Conservation (phyloP, 2,329 filamentous ascomycete species). For the Xylogone sp. region DNA sequence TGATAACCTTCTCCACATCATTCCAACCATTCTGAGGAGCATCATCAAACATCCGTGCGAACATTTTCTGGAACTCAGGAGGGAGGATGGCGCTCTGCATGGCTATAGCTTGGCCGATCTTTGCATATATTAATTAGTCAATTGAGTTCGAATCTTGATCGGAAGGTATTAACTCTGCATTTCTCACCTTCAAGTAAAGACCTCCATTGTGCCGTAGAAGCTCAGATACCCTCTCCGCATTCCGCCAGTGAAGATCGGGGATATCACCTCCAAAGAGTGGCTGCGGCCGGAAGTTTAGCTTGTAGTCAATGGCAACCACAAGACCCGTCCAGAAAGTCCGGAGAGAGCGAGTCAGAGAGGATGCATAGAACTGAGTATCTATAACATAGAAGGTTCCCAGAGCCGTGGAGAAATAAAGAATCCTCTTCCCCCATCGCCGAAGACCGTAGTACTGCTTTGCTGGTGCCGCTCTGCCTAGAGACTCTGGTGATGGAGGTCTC, state of each 20-base stretch:
- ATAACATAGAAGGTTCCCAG: constrained; percentile 61
- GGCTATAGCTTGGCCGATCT: constrained; percentile 92
- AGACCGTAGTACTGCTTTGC: constrained; percentile 69
- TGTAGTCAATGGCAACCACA: constrained; percentile 86
- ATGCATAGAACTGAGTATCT: constrained; percentile 75
- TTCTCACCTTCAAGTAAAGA: constrained; percentile 72
- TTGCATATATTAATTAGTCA: neutral
- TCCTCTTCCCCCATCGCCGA: constrained; percentile 72
- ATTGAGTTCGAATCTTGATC: neutral
- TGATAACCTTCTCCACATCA: constrained; percentile 79
- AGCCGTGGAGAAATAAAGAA: constrained; percentile 58
- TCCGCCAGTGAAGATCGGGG: constrained; percentile 75
- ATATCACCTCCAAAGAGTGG: constrained; percentile 72
- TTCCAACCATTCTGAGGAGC: constrained; percentile 89
- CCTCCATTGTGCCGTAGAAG: constrained; percentile 85
- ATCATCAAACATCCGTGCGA: constrained; percentile 94
- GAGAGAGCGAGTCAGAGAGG: constrained; percentile 71
- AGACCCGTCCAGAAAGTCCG: constrained; percentile 80
- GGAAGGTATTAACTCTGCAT: neutral
- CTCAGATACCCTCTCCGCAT: constrained; percentile 77
- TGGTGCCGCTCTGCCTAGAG: constrained; percentile 67
- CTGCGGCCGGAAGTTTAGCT: constrained; percentile 85
- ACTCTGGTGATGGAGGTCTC: constrained; percentile 72
- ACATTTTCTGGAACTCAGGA: constrained; percentile 95
- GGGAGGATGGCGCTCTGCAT: constrained; percentile 96